Conservation (phyloP, 1,284 basidiomycete genomes). For the Ustilago hordei region DNA sequence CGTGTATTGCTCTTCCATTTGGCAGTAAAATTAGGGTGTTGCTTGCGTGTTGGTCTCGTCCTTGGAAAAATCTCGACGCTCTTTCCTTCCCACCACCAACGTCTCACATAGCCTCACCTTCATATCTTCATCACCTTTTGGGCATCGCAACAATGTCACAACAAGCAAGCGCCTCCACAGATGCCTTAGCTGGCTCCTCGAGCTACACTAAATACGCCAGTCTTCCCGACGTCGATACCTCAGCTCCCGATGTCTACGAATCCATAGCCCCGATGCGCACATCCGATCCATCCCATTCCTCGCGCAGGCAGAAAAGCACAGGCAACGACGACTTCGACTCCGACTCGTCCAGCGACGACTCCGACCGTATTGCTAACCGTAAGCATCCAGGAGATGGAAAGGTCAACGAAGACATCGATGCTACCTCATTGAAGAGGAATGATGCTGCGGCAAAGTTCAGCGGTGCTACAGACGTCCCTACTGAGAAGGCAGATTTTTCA, state of each 20-base stretch:
- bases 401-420: conserved; percentile 34
- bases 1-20: conserved; percentile 11
- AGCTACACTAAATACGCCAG: conserved; percentile 46
- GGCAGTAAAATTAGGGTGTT: neutral
- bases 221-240: conserved; percentile 45
- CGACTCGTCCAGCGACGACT: conserved; percentile 30
- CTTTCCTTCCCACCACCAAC: conserved; percentile 8
- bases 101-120: neutral
- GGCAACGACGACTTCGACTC: conserved; percentile 11
- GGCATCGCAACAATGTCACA: conserved; percentile 14
- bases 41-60: conserved; percentile 33
- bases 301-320: conserved; percentile 11
- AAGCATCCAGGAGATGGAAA: conserved; percentile 34
- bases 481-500: conserved; percentile 23
- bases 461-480: conserved; percentile 30
- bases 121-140: neutral
- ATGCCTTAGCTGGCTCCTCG: neutral
- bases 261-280: conserved; percentile 13
- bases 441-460: conserved; percentile 41
- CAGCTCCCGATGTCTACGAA: conserved; percentile 49
- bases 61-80: neutral
- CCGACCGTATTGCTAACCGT: conserved; percentile 22
- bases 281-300: conserved; percentile 12
- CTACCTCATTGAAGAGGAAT: conserved; percentile 14
- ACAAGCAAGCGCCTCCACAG: conserved; percentile 1